Conservation (phyloP, 257 asterid species). For the Cruciata laevipes region DNA sequence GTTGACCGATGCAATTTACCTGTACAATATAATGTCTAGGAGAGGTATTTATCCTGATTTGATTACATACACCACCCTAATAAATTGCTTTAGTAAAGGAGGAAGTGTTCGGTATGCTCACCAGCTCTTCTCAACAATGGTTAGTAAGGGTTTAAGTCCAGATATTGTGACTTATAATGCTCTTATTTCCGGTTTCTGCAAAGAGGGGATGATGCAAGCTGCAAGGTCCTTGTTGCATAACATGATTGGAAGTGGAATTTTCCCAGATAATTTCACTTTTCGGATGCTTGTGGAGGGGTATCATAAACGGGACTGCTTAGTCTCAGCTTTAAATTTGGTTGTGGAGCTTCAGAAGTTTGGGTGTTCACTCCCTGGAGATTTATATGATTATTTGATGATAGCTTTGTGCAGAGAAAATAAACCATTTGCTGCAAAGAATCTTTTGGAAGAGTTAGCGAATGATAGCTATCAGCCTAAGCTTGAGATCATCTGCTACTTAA, state of each 20-base stretch:
- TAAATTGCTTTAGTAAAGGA: constrained; percentile 62
- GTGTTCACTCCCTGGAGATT: constrained; percentile 41
- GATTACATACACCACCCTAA: constrained; percentile 66
- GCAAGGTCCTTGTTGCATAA: constrained; percentile 56
- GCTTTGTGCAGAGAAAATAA: constrained; percentile 59
- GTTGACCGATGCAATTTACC: constrained; percentile 63
- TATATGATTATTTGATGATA: constrained; percentile 47
- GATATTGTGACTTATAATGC: constrained; percentile 60
- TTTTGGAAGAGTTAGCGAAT: constrained; percentile 42
- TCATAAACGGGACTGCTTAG: constrained; percentile 44
- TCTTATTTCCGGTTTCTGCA: constrained; percentile 68
- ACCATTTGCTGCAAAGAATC: constrained; percentile 80
- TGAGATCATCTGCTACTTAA: constrained; percentile 43
- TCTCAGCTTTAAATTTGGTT: constrained; percentile 67
- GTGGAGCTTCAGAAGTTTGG: constrained; percentile 56
- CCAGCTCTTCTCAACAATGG: constrained; percentile 53
- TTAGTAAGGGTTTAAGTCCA: constrained; percentile 57
- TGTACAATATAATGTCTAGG: constrained; percentile 58
- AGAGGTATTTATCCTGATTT: constrained; percentile 66
- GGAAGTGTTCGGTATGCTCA: constrained; percentile 63
- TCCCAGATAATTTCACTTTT: constrained; percentile 66
- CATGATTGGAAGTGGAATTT: constrained; percentile 54
- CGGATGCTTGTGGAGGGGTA: constrained; percentile 65
- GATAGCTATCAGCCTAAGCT: constrained; percentile 35
- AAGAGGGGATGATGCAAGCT: constrained; percentile 72